Percentiles rank a stretch among this genome's conserved stretches.
Evolutionary conservation across 192 early-diverging fungal species (phyloP).

Genomic region (Coemansia sp.): DNA sequence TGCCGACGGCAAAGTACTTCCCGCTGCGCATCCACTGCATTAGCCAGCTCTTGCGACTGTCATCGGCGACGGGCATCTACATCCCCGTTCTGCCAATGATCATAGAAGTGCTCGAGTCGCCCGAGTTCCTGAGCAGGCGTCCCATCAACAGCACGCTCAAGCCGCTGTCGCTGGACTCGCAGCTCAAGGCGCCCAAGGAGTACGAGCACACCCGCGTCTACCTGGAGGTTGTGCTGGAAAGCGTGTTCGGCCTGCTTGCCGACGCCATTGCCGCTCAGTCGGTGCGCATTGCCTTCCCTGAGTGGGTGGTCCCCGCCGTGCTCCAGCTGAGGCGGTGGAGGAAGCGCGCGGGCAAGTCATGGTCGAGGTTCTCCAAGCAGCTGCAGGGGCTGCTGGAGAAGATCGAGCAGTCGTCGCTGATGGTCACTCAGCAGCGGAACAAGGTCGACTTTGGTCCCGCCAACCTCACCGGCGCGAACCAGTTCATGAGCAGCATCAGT

Average conservation of each 20-base stretch:
- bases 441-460: conserved; percentile 67
- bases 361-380: conserved; percentile 80
- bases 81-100: conserved; percentile 85
- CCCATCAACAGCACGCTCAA: conserved; percentile 83
- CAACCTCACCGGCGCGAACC: conserved; percentile 54
- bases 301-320: conserved; percentile 86
- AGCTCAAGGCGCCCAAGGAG: conserved; percentile 79
- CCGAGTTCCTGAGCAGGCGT: conserved; percentile 70
- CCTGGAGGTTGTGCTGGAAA: conserved; percentile 81
- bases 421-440: conserved; percentile 72
- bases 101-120: conserved; percentile 80
- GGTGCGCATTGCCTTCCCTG: conserved; percentile 91
- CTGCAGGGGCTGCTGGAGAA: conserved; percentile 84
- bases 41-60: conserved; percentile 70
- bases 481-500: conserved; percentile 48
- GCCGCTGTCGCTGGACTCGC: conserved; percentile 78
- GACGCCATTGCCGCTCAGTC: conserved; percentile 76
- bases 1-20: conserved; percentile 89
- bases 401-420: conserved; percentile 79
- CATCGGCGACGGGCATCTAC: conserved; percentile 67
- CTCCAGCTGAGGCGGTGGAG: conserved; percentile 84
- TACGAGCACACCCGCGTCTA: conserved; percentile 87
- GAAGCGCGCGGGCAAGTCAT: conserved; percentile 70
- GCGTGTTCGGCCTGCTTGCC: conserved; percentile 71
- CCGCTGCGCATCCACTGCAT: conserved; percentile 91